Percentiles rank a stretch among this genome's conserved stretches.
Conservation (phyloP, 441 rosid species). For the Breynia disticha region DNA sequence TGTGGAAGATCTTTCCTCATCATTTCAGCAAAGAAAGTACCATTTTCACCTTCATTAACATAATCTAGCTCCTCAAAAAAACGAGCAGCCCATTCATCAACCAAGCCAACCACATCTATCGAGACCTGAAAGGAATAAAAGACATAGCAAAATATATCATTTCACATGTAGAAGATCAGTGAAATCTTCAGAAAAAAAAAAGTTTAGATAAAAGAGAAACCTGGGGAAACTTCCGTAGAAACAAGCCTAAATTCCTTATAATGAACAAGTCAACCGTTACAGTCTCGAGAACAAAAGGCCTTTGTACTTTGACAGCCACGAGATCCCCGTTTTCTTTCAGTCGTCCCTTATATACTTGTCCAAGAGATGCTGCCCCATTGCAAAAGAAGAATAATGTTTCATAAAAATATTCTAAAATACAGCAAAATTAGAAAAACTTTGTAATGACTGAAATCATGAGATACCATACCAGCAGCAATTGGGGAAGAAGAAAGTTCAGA, state of each 20-base stretch:
- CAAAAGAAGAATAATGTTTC: neutral
- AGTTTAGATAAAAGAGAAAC: slow-evolving; percentile 24
- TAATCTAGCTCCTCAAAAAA: slow-evolving; percentile 97
- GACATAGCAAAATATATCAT: slow-evolving; percentile 7
- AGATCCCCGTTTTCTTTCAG: slow-evolving; percentile 84
- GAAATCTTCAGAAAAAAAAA: slow-evolving; percentile 1
- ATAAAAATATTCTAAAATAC: too few relatives aligned
- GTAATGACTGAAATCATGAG: neutral
- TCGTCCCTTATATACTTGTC: slow-evolving; percentile 91
- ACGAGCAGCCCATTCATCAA: slow-evolving; percentile 99
- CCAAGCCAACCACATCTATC: slow-evolving; percentile 87
- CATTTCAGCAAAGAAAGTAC: slow-evolving; percentile 82
- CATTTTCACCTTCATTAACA: slow-evolving; percentile 92
- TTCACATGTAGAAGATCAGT: slow-evolving; percentile 2
- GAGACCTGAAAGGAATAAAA: slow-evolving; percentile 42
- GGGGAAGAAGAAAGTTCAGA: slow-evolving; percentile 95
- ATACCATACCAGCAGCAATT: slow-evolving; percentile 77
- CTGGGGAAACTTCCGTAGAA: slow-evolving; percentile 89
- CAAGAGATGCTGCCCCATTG: slow-evolving; percentile 70
- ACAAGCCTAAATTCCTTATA: slow-evolving; percentile 76
- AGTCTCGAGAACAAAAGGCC: slow-evolving; percentile 97
- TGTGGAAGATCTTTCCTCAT: slow-evolving; percentile 98
- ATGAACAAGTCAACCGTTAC: slow-evolving; percentile 84
- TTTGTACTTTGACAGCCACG: slow-evolving; percentile 95
- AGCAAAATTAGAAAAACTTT: slow-evolving; percentile 4